Percentiles rank a stretch among this genome's conserved stretches.
phyloP scores from a whole-genome alignment of 208 protist genomes.

The Leishmania major region DNA sequence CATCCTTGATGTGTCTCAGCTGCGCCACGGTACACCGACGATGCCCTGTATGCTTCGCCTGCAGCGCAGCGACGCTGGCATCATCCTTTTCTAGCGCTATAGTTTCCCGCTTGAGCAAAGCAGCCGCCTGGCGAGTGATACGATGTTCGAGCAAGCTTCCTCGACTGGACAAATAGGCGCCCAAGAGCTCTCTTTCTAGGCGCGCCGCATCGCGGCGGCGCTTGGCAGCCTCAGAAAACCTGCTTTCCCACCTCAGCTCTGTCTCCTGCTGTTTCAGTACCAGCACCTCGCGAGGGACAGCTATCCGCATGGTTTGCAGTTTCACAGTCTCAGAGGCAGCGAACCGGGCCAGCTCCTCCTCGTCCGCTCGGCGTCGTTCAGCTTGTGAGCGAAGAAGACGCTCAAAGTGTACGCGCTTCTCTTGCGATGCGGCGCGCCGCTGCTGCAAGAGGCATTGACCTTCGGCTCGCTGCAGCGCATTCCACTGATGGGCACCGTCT shows the following conservation, averaged over 20 bases:
- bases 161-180: slow-evolving; percentile 6
- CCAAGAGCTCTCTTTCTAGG: slow-evolving; percentile 7
- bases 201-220: slow-evolving; percentile 25
- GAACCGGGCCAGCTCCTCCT: slow-evolving; percentile 52
- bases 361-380: slow-evolving; percentile 37
- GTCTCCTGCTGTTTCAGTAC: slow-evolving; percentile 39
- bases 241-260: slow-evolving; percentile 32
- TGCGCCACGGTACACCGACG: slow-evolving; percentile 26
- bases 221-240: slow-evolving; percentile 38
- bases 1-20: slow-evolving; percentile 50
- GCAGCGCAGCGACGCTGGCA: slow-evolving; percentile 13
- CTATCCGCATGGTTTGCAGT: slow-evolving; percentile 40
- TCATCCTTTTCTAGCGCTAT: slow-evolving; percentile 24
- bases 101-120: slow-evolving; percentile 16
- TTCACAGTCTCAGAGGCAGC: slow-evolving; percentile 26
- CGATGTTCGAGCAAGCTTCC: slow-evolving; percentile 22
- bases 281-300: slow-evolving; percentile 28
- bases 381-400: slow-evolving; percentile 34
- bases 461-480: slow-evolving; percentile 51
- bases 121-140: slow-evolving; percentile 11
- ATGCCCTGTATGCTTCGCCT: slow-evolving; percentile 7
- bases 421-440: slow-evolving; percentile 10
- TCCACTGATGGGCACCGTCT: slow-evolving; percentile 60
- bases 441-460: slow-evolving; percentile 18
- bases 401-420: slow-evolving; percentile 24